These are phyloP conservation scores for Exutisphaerella laricina DNA, from an alignment of 2,329 filamentous ascomycete species.

Conservation along the genomic window DNA sequence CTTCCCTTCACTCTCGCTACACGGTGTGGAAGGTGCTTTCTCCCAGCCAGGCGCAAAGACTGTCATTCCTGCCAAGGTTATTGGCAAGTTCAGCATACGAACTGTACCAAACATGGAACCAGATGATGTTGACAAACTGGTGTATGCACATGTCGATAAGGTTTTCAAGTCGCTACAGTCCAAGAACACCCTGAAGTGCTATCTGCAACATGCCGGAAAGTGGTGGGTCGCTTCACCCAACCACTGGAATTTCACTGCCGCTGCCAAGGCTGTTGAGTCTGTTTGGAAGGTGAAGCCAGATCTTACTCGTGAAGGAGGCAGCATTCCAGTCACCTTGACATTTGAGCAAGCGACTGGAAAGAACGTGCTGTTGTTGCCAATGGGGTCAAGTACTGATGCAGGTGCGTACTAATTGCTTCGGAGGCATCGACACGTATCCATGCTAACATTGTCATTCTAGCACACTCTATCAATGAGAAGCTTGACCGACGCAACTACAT, in stretches of 20 bases:
- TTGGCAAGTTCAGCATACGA: constrained; percentile 96
- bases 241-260: constrained; percentile 98
- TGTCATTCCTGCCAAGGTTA: constrained; percentile 95
- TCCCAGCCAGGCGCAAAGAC: constrained; percentile 93
- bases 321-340: constrained; percentile 92
- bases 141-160: constrained; percentile 76
- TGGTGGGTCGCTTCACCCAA: constrained; percentile 98
- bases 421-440: not conserved
- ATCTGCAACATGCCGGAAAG: constrained; percentile 80
- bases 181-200: constrained; percentile 85
- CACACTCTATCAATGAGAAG: constrained; percentile 98
- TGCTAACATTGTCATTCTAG: constrained; percentile 55
- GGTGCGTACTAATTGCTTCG: not conserved
- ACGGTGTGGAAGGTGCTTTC: constrained; percentile 94
- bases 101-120: constrained; percentile 98
- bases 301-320: constrained; percentile 92
- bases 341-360: constrained; percentile 98
- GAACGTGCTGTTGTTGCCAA: constrained; percentile 90
- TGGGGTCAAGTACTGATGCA: constrained; percentile 88
- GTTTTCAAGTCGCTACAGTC: constrained; percentile 80
- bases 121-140: constrained; percentile 76
- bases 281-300: constrained; percentile 93
- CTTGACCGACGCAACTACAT: constrained; percentile 96
- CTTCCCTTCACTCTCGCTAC: constrained; percentile 86
- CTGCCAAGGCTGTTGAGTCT: constrained; percentile 89